Conservation (phyloP, 257 asterid species). For the Salvia miltiorrhiza region DNA sequence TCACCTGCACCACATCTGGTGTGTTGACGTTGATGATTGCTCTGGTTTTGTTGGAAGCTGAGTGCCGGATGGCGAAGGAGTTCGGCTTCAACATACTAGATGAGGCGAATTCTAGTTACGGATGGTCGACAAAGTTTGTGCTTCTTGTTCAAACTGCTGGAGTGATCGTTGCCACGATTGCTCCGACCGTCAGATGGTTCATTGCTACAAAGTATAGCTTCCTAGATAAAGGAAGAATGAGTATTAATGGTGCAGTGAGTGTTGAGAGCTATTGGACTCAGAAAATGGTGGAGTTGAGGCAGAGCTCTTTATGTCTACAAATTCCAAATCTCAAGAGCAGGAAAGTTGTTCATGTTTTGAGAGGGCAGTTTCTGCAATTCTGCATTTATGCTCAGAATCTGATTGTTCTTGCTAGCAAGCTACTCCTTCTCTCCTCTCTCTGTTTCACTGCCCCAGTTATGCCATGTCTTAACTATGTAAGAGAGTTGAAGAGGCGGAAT, state of each 20-base stretch:
- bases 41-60: constrained; percentile 28
- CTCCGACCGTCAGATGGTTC: constrained; percentile 39
- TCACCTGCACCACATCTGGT: constrained; percentile 31
- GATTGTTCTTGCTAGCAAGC: constrained; percentile 32
- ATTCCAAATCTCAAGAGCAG: constrained; percentile 33
- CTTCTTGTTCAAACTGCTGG: constrained; percentile 31
- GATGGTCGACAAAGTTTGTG: constrained; percentile 34
- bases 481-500: constrained; percentile 21
- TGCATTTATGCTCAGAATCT: constrained; percentile 30
- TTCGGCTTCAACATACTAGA: neutral
- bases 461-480: constrained; percentile 13
- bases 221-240: neutral
- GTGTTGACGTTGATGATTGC: constrained; percentile 23
- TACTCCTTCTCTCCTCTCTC: constrained; percentile 23
- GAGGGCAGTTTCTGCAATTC: constrained; percentile 27
- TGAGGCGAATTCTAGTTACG: constrained; percentile 23
- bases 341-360: constrained; percentile 27
- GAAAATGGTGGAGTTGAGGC: constrained; percentile 44
- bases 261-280: constrained; percentile 38
- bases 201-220: too few relatives aligned
- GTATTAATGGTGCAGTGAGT: neutral
- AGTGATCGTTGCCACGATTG: constrained; percentile 28
- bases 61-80: constrained; percentile 11
- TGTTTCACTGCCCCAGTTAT: constrained; percentile 18
- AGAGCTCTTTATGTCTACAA: constrained; percentile 27